A percentile compares a stretch with the other conserved stretches of the same genome.
Evolutionary conservation across 148 eudicot genomes (phyloP).

Genomic region (Tetragonia tetragonoides): DNA sequence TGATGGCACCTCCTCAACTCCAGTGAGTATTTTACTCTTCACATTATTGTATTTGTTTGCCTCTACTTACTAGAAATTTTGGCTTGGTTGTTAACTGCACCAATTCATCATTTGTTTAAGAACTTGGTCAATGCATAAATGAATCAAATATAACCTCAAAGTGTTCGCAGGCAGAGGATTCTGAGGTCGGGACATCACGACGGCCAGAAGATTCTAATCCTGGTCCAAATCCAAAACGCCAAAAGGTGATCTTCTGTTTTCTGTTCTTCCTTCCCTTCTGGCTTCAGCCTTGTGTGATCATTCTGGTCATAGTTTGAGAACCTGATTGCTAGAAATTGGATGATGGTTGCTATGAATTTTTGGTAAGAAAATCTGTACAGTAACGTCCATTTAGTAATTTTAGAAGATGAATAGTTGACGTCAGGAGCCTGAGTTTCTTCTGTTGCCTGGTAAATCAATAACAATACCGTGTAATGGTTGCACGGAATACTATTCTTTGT

Average conservation of each 20-base stretch:
- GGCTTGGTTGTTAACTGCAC: not conserved
- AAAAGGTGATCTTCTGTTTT: constrained; percentile 28
- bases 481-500: too few relatives aligned
- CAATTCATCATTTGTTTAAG: not conserved
- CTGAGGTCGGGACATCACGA: constrained; percentile 33
- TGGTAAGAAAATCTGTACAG: not conserved
- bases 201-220: constrained; percentile 21
- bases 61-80: too few relatives aligned
- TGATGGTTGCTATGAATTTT: not conserved
- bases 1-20: constrained; percentile 27
- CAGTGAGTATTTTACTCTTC: constrained; percentile 28
- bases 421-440: too few relatives aligned
- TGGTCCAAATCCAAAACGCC: constrained; percentile 42
- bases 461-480: too few relatives aligned
- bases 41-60: not conserved
- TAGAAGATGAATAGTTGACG: too few relatives aligned
- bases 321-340: not conserved
- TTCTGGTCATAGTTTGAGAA: not conserved
- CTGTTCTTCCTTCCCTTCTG: not conserved
- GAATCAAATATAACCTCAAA: not conserved
- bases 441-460: too few relatives aligned
- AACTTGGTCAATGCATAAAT: not conserved
- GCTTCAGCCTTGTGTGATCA: not conserved
- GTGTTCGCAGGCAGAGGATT: constrained; percentile 29
- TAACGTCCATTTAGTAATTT: too few relatives aligned